Evolutionary conservation across 2,329 filamentous ascomycete genomes (phyloP), one percentile per base, ranked within the genome.

Genomic region (Hypomyces perniciosus): DNA sequence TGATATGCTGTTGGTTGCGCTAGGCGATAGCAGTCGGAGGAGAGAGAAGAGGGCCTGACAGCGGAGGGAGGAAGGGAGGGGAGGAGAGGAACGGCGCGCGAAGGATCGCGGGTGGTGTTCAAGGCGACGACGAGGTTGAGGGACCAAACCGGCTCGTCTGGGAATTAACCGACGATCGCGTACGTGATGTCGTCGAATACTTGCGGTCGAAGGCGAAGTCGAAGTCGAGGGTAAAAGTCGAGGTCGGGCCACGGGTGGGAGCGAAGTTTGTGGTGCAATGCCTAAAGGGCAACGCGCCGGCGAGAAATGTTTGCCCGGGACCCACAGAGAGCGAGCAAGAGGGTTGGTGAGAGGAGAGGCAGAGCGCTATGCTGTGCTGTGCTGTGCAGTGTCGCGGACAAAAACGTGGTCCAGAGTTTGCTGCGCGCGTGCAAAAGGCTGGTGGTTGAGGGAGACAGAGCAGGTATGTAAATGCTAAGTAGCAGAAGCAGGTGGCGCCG

Each of bases 1-100:
- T 66, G 56, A 58, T 46, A 8, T 31, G 28, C 31, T 13, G 51
- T 46, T 33, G 46, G 51, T 38, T 39, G 51, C 46, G 50, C 58
- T 46, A 28, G 13, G 44, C 37, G 42, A 45, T 52, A 48, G 48
- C 51, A 50, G 10, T 51, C 31, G 35, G 57, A 54, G 55, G 55
- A 56, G 57, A 54, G 55, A 56, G 56, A 61, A 44, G 51, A 59
- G 38, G 13, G 39, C 34, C n/a, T 10, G 33, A 8, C 8, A 9
- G 44, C 13, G 13, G 44, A 27, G 27, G 38, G 38, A 26, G n/a
- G 33, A n/a, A n/a, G 5, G 20, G 12, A 26, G 38, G 38, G 38
- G 38, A 40, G 38, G 13, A 6, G 20, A 20, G 20, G 20, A 26
- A 12, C 38, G 5, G 38, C 38, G 38, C 38, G 38, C 38, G 13